These are phyloP conservation scores for Chromosphaera perkinsii DNA, from an alignment of 208 protist species.

Conservation along the genomic window DNA sequence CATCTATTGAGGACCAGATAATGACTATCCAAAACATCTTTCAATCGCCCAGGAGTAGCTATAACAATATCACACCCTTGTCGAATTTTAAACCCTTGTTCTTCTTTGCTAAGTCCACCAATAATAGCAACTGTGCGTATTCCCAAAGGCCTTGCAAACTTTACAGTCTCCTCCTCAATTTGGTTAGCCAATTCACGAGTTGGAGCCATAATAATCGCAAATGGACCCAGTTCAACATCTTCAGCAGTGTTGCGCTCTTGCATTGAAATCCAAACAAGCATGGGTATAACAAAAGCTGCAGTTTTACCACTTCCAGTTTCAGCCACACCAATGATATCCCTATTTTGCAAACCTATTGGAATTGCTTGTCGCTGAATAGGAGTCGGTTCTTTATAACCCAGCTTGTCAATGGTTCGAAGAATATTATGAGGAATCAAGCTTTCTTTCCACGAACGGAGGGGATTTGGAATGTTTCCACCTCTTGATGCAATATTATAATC, in stretches of 20 bases:
- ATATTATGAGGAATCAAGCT: conserved; percentile 44
- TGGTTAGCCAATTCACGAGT: conserved; percentile 94
- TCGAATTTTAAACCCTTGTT: conserved; percentile 58
- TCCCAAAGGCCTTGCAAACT: conserved; percentile 75
- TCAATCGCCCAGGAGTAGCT: conserved; percentile 90
- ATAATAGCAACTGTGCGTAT: conserved; percentile 68
- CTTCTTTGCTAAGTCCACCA: conserved; percentile 58
- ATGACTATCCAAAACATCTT: conserved; percentile 84
- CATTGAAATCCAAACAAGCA: conserved; percentile 66
- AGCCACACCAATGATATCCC: conserved; percentile 76
- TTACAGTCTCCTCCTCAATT: conserved; percentile 86
- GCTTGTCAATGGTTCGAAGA: conserved; percentile 18
- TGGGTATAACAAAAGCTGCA: conserved; percentile 73
- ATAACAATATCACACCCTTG: conserved; percentile 73
- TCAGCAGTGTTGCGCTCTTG: conserved; percentile 14
- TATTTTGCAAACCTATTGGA: conserved; percentile 62
- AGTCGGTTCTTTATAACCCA: conserved; percentile 54
- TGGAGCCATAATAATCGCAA: conserved; percentile 90
- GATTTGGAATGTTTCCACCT: conserved; percentile 53
- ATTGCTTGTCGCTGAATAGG: conserved; percentile 71
- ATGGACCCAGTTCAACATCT: conserved; percentile 61
- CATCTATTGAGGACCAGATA: conserved; percentile 88
- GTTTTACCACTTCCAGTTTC: conserved; percentile 76
- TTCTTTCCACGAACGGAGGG: conserved; percentile 69
- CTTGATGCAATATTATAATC: conserved; percentile 71